Evolutionary conservation across 805 yeast genomes (phyloP).

Genomic region (baker's yeast (Saccharomyces cerevisiae)): DNA sequence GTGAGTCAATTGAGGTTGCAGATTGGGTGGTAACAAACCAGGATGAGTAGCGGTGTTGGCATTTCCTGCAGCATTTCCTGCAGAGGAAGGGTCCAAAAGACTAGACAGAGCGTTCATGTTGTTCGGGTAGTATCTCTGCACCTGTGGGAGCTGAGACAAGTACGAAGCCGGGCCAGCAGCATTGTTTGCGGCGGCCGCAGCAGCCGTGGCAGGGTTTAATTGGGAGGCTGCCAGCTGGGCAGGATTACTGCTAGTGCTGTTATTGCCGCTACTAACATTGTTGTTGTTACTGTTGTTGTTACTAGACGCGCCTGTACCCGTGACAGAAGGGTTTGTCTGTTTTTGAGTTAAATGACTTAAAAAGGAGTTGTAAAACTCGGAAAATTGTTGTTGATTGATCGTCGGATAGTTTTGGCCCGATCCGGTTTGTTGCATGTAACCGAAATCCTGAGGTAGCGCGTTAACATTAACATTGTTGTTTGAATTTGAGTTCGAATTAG

Average conservation of each 20-base stretch:
- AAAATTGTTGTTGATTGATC: conserved; percentile 23
- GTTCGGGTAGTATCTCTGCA: conserved; percentile 24
- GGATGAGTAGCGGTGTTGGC: conserved; percentile 1
- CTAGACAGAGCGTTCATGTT: conserved; percentile 15
- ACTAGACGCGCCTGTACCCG: conserved; percentile 1
- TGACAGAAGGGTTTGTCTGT: conserved; percentile 15
- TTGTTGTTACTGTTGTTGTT: not conserved
- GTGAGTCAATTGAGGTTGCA: conserved; percentile 2
- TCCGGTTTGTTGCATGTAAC: conserved; percentile 10
- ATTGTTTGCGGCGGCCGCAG: conserved; percentile 13
- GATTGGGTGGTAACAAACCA: not conserved
- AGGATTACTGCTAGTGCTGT: conserved; percentile 1
- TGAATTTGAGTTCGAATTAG: conserved; percentile 2
- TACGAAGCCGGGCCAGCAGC: conserved; percentile 5
- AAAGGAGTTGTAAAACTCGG: conserved; percentile 29
- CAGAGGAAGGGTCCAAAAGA: conserved; percentile 20
- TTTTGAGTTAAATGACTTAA: conserved; percentile 29
- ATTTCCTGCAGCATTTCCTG: conserved; percentile 13
- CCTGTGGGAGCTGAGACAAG: conserved; percentile 15
- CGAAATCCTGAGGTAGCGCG: conserved; percentile 16
- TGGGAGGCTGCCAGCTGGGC: conserved; percentile 14
- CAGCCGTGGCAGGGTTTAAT: conserved; percentile 17
- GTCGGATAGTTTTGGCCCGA: conserved; percentile 8
- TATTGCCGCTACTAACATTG: not conserved
- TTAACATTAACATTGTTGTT: conserved; percentile 6